Conservation (phyloP, 768 basidiomycete species). For the Kwoniella sp. region DNA sequence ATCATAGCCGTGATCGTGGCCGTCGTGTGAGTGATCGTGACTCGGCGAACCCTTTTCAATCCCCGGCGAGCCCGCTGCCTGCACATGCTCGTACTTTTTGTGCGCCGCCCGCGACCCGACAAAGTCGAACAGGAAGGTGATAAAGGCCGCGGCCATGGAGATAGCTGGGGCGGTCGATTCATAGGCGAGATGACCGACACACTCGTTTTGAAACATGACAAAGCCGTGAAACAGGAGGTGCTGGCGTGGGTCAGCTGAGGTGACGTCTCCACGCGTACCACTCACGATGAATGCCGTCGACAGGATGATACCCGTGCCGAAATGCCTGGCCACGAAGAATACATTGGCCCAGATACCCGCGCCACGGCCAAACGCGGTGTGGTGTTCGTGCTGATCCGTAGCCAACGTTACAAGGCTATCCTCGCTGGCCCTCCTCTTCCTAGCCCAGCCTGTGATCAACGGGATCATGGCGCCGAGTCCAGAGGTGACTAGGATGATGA, state of each 20-base stretch:
- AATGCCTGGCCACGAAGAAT: constrained; percentile 44
- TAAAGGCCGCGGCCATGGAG: constrained; percentile 39
- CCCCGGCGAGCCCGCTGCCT: not conserved
- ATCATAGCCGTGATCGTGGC: constrained; percentile 23
- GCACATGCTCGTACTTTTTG: constrained; percentile 2
- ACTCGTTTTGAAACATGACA: constrained; percentile 49
- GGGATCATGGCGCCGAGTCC: constrained; percentile 38
- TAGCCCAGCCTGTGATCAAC: constrained; percentile 26
- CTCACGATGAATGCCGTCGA: constrained; percentile 47
- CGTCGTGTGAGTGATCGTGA: constrained; percentile 13
- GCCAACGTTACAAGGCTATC: constrained; percentile 1
- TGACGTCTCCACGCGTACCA: not conserved
- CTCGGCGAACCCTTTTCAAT: constrained; percentile 2
- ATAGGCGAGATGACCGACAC: constrained; percentile 46
- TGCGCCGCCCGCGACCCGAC: constrained; percentile 37
- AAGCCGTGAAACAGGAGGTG: constrained; percentile 51
- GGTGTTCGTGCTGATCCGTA: not conserved
- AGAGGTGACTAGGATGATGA: constrained; percentile 39
- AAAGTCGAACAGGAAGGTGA: constrained; percentile 48
- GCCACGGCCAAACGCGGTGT: constrained; percentile 15
- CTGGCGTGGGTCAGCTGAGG: not conserved
- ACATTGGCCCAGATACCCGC: constrained; percentile 27
- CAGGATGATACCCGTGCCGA: constrained; percentile 49
- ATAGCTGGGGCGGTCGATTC: constrained; percentile 50
- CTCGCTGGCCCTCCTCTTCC: not conserved